These are phyloP conservation scores for Canavalia gladiata DNA, from an alignment of 306 rosid species.

Conservation along the genomic window DNA sequence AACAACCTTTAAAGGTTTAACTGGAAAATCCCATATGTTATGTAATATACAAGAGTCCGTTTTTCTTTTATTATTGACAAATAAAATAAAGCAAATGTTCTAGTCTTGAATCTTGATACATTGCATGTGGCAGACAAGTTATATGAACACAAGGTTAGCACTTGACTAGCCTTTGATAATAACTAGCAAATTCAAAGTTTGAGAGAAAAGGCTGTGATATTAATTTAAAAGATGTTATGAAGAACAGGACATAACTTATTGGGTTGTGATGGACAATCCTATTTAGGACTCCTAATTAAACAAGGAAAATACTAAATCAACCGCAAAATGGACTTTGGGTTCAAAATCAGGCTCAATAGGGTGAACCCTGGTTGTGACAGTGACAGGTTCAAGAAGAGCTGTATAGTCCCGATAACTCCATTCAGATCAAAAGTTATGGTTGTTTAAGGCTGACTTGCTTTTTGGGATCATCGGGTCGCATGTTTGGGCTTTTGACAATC, in stretches of 20 bases:
- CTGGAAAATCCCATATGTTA: slow-evolving; percentile 13
- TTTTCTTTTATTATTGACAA: slow-evolving; percentile 19
- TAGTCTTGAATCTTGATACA: not conserved
- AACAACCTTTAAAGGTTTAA: not conserved
- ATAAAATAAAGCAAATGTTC: slow-evolving; percentile 16
- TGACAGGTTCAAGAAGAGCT: not conserved
- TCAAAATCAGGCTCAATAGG: not conserved
- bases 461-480: not conserved
- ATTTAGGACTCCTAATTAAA: not conserved
- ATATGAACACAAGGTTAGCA: slow-evolving; percentile 11
- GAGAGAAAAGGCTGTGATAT: slow-evolving; percentile 22
- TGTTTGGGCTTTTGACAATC: not conserved
- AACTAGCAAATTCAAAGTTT: not conserved
- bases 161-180: slow-evolving; percentile 7
- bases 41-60: not conserved
- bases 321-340: not conserved
- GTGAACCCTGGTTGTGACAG: not conserved
- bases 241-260: not conserved
- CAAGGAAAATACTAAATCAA: not conserved
- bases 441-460: slow-evolving; percentile 1
- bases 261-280: not conserved
- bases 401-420: not conserved
- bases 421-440: not conserved
- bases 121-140: slow-evolving; percentile 4
- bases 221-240: slow-evolving; percentile 1